phyloP scores from a whole-genome alignment of 352 stramenopile species.

The Pythium scleroteichum region DNA sequence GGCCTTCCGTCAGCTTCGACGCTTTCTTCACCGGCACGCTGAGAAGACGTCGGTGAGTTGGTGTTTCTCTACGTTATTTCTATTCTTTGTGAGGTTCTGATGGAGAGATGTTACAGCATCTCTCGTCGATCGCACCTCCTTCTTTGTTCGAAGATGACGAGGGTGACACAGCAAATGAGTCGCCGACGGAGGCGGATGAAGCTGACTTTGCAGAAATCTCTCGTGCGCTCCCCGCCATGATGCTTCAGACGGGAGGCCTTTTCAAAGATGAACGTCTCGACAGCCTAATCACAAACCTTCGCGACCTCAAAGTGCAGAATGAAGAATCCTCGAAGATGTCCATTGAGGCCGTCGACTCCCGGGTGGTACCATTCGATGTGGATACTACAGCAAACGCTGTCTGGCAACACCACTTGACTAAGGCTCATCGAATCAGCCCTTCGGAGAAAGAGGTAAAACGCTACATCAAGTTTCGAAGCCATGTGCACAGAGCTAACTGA shows the following conservation, averaged over 20 bases:
- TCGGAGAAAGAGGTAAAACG: neutral
- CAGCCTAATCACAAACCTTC: neutral
- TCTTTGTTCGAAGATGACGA: slow-evolving; percentile 4
- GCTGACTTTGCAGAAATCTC: slow-evolving; percentile 13
- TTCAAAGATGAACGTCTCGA: slow-evolving; percentile 12
- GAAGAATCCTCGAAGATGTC: slow-evolving; percentile 11
- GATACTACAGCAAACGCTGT: slow-evolving; percentile 9
- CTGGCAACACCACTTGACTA: slow-evolving; percentile 16
- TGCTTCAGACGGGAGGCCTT: slow-evolving; percentile 10
- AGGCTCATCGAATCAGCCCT: neutral
- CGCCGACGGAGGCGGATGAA: neutral
- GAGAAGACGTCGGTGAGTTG: slow-evolving; percentile 6
- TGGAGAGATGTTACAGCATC: neutral
- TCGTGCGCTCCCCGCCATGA: slow-evolving; percentile 10
- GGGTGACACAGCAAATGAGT: slow-evolving; percentile 5
- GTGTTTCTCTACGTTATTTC: neutral
- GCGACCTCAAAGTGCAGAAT: slow-evolving; percentile 12
- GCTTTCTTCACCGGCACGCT: slow-evolving; percentile 1
- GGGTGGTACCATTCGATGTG: slow-evolving; percentile 17
- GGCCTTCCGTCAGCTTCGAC: slow-evolving; percentile 13
- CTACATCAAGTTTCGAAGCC: too few relatives aligned
- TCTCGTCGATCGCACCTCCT: neutral
- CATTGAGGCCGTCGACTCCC: slow-evolving; percentile 19
- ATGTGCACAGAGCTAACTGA: neutral
- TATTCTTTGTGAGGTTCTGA: neutral